These are phyloP conservation scores for Elaeis oleifera DNA, from an alignment of 202 grass and related monocot species.

Conservation along the genomic window DNA sequence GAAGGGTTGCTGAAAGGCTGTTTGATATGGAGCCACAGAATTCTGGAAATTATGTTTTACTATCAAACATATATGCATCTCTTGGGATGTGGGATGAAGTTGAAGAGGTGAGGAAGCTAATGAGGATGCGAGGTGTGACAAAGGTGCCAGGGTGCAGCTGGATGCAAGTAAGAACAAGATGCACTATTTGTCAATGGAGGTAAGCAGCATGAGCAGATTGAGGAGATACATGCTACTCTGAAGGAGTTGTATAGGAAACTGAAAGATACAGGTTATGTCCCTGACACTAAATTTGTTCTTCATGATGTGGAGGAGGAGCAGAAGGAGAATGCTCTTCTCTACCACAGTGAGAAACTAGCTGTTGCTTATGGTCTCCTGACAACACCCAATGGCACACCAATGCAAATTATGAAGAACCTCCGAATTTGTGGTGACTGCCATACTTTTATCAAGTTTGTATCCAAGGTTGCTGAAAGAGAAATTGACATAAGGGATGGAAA, in stretches of 20 bases:
- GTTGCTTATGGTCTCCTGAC: slow-evolving; percentile 51
- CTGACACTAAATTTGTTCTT: slow-evolving; percentile 56
- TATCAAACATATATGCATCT: slow-evolving; percentile 22
- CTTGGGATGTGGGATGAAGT: slow-evolving; percentile 28
- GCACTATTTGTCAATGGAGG: slow-evolving; percentile 48
- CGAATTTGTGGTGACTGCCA: slow-evolving; percentile 64
- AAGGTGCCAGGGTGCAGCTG: slow-evolving; percentile 60
- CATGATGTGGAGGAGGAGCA: slow-evolving; percentile 54
- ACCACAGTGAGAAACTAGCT: slow-evolving; percentile 58
- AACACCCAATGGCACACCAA: slow-evolving; percentile 36
- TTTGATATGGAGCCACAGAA: slow-evolving; percentile 27
- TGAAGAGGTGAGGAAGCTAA: slow-evolving; percentile 51
- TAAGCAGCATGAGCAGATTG: slow-evolving; percentile 44
- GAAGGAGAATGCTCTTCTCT: slow-evolving; percentile 40
- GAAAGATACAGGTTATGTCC: slow-evolving; percentile 47
- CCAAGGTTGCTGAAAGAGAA: slow-evolving; percentile 37
- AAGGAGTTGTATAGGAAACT: slow-evolving; percentile 36
- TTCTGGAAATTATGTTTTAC: slow-evolving; percentile 21
- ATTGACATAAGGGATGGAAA: slow-evolving; percentile 54
- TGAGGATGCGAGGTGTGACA: slow-evolving; percentile 45
- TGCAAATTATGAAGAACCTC: slow-evolving; percentile 67
- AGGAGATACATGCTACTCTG: slow-evolving; percentile 42
- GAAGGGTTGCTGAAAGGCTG: slow-evolving; percentile 17
- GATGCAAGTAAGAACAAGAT: slow-evolving; percentile 54
- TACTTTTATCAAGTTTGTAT: slow-evolving; percentile 48